Evolutionary conservation across 1,284 basidiomycete genomes (phyloP).

Genomic region (Ganoderma lucidum): DNA sequence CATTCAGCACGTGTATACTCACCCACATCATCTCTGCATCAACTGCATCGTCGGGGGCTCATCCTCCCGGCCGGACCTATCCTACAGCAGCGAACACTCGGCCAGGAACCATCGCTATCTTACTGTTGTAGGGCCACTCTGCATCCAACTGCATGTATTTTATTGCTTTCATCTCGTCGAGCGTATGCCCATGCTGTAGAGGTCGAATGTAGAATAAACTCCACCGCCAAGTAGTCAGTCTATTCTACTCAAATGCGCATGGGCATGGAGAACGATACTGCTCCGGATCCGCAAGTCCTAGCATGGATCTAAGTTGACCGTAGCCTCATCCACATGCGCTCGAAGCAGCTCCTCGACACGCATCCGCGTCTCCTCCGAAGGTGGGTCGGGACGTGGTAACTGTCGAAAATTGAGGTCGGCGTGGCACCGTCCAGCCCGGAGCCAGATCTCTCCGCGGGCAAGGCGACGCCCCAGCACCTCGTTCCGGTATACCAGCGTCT

Average conservation of each 20-base stretch:
- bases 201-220: constrained; percentile 21
- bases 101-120: constrained; percentile 6
- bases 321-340: neutral
- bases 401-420: neutral
- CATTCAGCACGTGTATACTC: constrained; percentile 21
- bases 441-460: neutral
- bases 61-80: constrained; percentile 22
- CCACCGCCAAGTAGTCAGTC: no score
- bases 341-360: neutral
- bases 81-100: constrained; percentile 22
- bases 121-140: constrained; percentile 32
- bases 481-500: neutral
- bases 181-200: constrained; percentile 19
- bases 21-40: constrained; percentile 34
- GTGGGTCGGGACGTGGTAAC: neutral
- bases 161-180: constrained; percentile 24
- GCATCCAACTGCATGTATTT: constrained; percentile 45
- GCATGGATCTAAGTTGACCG: neutral
- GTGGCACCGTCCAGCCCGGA: neutral
- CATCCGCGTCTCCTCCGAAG: neutral
- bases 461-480: neutral
- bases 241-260: neutral
- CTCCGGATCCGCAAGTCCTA: neutral
- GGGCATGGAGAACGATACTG: neutral
- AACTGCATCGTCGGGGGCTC: constrained; percentile 37